Evolutionary conservation across 257 asterid species (phyloP).

Genomic region (Eucommia ulmoides): DNA sequence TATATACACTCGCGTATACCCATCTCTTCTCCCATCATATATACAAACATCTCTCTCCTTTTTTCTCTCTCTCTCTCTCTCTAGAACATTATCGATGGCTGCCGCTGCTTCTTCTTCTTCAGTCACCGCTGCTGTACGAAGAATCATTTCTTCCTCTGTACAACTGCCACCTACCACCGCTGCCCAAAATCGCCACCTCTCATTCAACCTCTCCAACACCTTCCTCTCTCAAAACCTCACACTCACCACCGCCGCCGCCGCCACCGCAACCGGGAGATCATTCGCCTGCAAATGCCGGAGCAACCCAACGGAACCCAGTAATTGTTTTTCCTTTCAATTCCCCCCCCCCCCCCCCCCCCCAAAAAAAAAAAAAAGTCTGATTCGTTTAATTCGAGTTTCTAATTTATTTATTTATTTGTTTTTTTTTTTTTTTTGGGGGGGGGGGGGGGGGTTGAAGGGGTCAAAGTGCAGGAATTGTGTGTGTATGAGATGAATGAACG

Average conservation of each 20-base stretch:
- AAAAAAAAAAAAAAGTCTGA: neutral
- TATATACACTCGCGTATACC: no score
- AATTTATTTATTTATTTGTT: neutral
- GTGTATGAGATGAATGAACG: slow-evolving; percentile 90
- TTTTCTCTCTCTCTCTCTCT: no score
- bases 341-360: no score
- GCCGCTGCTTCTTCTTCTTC: slow-evolving; percentile 40
- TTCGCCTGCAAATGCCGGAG: slow-evolving; percentile 45
- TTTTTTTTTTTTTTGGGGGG: no score
- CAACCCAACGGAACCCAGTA: slow-evolving; percentile 24
- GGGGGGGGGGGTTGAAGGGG: slow-evolving; percentile 28
- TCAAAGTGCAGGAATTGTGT: slow-evolving; percentile 51
- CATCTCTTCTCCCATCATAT: no score
- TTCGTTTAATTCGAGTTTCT: neutral
- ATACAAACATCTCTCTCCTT: no score
- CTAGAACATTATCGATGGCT: slow-evolving; percentile 32
- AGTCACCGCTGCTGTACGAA: slow-evolving; percentile 23
- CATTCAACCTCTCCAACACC: slow-evolving; percentile 25
- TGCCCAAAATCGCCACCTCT: slow-evolving; percentile 18
- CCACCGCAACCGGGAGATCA: slow-evolving; percentile 18
- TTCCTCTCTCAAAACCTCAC: slow-evolving; percentile 25
- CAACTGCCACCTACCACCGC: slow-evolving; percentile 22
- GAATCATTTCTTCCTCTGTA: slow-evolving; percentile 23
- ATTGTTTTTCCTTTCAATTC: slow-evolving; percentile 15
- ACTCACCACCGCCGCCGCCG: slow-evolving; percentile 10